Evolutionary conservation across 352 stramenopile genomes (phyloP), one percentile per base, ranked within the genome.

Genomic region (Globisporangium carolinianum): DNA sequence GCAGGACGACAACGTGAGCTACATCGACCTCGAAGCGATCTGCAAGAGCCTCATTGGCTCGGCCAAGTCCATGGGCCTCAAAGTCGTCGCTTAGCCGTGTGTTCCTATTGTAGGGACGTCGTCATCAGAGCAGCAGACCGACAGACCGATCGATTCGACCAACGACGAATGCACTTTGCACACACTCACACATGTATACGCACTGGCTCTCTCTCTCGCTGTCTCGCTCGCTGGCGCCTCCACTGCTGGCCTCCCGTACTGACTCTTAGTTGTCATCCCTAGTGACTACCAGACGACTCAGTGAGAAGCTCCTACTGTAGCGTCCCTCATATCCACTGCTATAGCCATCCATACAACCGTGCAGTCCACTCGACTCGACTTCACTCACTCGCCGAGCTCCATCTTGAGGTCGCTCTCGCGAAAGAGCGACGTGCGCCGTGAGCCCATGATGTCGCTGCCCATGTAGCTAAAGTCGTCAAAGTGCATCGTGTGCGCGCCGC

Each of bases 41-140:
- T 98, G 87, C 68, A 92, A 93, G 74, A 97, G 79, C 62, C 85
- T 98, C 39, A 88, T 98, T 57, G 94, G 94, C 54, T 96, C 91
- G 53, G 87, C 87, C 55, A 90, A 83, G 61, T 97, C 87, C 75
- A 97, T 97, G 72, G 94, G 94, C 55, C 78, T 98, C 56, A 73
- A 83, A 41, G 87, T 97, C 37, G 75, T 89, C 57, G 24, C 24
- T 32, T 32, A 32, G 24, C 24, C 24, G 24, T 32, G 24, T 32
- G 24, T 32, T 3, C 24, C 24, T 32, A 32, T 32, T 32, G 24
- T 32, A 32, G 24, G 24, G 24, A 32, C 24, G 24, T 32, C 24
- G 24, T 2, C 24, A 32, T 32, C 24, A 32, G 24, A 32, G 24
- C 24, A 32, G 24, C 24, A 32, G 24, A 32, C 24, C 24, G 24